These are phyloP conservation scores for Elsinoe necatrix DNA, from an alignment of 2,329 filamentous ascomycete species.

Conservation along the genomic window DNA sequence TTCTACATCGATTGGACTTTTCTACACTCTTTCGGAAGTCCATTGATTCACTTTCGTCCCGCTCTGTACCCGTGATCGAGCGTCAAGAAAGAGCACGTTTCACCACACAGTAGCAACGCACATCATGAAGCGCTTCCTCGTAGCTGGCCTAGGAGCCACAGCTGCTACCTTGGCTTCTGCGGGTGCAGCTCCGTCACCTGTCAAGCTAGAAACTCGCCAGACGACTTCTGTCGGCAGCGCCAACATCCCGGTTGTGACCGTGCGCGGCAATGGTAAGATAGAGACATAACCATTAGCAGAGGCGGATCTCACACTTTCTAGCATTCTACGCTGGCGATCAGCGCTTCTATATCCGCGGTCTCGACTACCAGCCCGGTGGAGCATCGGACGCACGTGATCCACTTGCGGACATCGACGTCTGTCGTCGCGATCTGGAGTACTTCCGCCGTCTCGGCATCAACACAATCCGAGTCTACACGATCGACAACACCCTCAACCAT, in stretches of 20 bases:
- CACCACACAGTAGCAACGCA: neutral
- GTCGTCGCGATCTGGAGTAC: constrained; percentile 69
- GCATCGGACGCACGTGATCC: constrained; percentile 60
- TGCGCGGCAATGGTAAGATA: constrained; percentile 52
- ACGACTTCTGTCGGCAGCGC: constrained; percentile 30
- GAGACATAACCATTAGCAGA: neutral
- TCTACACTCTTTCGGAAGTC: constrained; percentile 10
- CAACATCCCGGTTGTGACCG: constrained; percentile 48
- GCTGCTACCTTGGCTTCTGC: constrained; percentile 40
- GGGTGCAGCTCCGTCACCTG: constrained; percentile 37
- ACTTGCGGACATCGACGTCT: constrained; percentile 60
- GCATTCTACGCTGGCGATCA: constrained; percentile 56
- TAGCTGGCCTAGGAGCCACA: constrained; percentile 29
- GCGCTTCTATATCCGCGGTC: constrained; percentile 53
- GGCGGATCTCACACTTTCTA: constrained; percentile 22
- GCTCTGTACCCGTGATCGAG: neutral
- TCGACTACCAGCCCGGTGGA: constrained; percentile 50
- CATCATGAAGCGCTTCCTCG: constrained; percentile 47
- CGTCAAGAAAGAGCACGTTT: neutral
- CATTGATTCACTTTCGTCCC: neutral
- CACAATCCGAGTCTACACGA: constrained; percentile 83
- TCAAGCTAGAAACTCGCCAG: constrained; percentile 27
- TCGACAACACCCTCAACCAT: constrained; percentile 77
- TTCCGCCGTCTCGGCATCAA: constrained; percentile 86
- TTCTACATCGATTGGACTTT: constrained; percentile 1